Evolutionary conservation across 1,139 yeast species (phyloP).

Genomic region (Debaryomyces robertsiae): DNA sequence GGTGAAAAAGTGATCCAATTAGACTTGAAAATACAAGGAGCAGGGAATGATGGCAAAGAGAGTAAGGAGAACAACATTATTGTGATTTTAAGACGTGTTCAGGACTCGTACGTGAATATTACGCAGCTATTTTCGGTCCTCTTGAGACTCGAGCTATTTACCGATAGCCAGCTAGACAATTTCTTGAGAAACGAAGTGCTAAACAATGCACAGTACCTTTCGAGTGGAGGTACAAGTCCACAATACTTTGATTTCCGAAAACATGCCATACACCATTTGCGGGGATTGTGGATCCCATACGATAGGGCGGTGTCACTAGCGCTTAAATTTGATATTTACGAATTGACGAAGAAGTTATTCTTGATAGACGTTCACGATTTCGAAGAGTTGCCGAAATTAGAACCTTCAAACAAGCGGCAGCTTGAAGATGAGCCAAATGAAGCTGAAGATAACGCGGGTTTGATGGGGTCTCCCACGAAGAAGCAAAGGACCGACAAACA

Average conservation of each 20-base stretch:
- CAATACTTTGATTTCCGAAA: conserved; percentile 34
- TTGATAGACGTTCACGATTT: conserved; percentile 51
- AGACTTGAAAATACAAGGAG: conserved; percentile 14
- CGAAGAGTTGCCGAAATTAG: conserved; percentile 37
- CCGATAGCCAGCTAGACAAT: conserved; percentile 28
- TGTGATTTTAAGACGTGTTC: conserved; percentile 43
- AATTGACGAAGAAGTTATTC: conserved; percentile 40
- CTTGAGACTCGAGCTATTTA: conserved; percentile 30
- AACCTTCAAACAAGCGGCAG: conserved; percentile 18
- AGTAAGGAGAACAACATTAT: conserved; percentile 17
- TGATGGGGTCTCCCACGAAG: conserved; percentile 38
- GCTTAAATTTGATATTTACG: conserved; percentile 45
- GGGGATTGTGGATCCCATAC: conserved; percentile 50
- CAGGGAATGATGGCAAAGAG: conserved; percentile 3
- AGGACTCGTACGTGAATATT: conserved; percentile 47
- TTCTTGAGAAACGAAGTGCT: conserved; percentile 39
- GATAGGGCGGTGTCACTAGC: conserved; percentile 47
- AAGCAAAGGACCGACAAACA: conserved; percentile 22
- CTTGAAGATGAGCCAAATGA: conserved; percentile 20
- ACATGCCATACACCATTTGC: conserved; percentile 28
- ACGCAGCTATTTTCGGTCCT: conserved; percentile 42
- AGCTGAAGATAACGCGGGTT: conserved; percentile 15
- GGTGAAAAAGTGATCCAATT: conserved; percentile 46
- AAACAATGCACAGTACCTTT: conserved; percentile 32
- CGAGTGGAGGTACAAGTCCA: conserved; percentile 24